Conservation (phyloP, 208 protist species). For the Vickermania ingenoplastis region DNA sequence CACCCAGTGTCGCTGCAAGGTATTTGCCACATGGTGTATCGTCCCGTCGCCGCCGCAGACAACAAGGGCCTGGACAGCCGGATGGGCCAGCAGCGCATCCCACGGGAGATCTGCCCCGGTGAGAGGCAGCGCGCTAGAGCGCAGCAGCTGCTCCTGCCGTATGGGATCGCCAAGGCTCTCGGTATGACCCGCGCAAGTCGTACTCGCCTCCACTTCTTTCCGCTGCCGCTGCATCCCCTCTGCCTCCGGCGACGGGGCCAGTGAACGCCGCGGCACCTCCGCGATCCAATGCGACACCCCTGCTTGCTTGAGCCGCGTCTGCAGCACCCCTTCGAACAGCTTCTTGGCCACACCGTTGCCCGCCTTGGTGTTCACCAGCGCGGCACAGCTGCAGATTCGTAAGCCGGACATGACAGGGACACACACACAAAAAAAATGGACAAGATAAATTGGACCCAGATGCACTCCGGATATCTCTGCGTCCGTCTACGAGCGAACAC, state of each 20-base stretch:
- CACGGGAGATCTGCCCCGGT: not conserved
- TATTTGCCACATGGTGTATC: constrained; percentile 54
- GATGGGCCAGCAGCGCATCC: not conserved
- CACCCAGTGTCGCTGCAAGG: constrained; percentile 16
- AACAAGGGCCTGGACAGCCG: constrained; percentile 28
- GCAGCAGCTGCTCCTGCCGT: not conserved
- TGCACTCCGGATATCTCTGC: too few relatives aligned
- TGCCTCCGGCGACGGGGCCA: not conserved
- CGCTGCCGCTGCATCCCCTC: not conserved
- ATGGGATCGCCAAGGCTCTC: too few relatives aligned
- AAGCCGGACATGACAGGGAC: too few relatives aligned
- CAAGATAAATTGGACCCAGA: too few relatives aligned
- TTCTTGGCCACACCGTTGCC: not conserved
- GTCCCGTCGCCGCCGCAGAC: constrained; percentile 76
- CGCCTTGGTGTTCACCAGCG: not conserved
- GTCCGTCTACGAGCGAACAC: too few relatives aligned
- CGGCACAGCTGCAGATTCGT: not conserved
- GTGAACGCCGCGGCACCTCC: not conserved
- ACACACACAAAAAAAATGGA: too few relatives aligned
- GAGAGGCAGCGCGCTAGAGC: not conserved
- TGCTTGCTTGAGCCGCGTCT: not conserved
- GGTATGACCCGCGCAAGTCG: not conserved
- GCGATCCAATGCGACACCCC: not conserved
- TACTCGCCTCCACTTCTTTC: not conserved
- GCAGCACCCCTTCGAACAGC: not conserved